Evolutionary conservation across 192 early-diverging fungal species (phyloP), one percentile per base, ranked within the genome.

Genomic region (Coemansia brasiliensis): DNA sequence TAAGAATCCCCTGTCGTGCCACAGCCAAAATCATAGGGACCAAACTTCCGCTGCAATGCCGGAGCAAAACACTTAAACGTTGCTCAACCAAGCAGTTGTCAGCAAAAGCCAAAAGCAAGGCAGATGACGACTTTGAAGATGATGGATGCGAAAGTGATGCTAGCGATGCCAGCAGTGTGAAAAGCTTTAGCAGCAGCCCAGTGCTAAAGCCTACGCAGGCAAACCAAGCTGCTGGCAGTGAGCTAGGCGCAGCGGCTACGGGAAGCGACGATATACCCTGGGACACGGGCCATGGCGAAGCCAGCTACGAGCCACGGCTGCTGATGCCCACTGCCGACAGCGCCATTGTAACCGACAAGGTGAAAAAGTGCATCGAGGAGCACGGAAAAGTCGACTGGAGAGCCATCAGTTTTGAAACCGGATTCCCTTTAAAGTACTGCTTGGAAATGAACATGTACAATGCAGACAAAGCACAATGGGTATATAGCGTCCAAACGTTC

Each of bases 1-100:
- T 67, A 39, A 63, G 63, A 27, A 66, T 77, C 16, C 25, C 46
- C 51, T 70, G 67, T 40, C 48, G 67, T 20, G 48, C 56, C 18
- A 58, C 74, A 1, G 63, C 74, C 56, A 64, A 63, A 44, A 65
- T 77, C 22, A 77, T 77, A 12, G 59, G 58, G 6, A 63, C 74
- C 15, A 77, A 77, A 40, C 59, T 77, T 24, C 74, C 74, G 17
- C 59, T 69, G 27, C 74, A 77, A 42, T 69, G 67, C 37, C 58
- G 74, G 3, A 59, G 67, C 54, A 77, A 77, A 43, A 69, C 59
- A 1, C 49, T 70, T 2, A 77, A 70, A 32, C 16, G 41, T 5
- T 18, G 18, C 16, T 18, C 51, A 3, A 52, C 51, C n/a, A 52
- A 37, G 18, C 18, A 52, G 16, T 10, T 26, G 25, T 18, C 27